Base-by-base conservation (phyloP, 495 filamentous ascomycete genomes). In the Trichoderma orchidacearum region DNA sequence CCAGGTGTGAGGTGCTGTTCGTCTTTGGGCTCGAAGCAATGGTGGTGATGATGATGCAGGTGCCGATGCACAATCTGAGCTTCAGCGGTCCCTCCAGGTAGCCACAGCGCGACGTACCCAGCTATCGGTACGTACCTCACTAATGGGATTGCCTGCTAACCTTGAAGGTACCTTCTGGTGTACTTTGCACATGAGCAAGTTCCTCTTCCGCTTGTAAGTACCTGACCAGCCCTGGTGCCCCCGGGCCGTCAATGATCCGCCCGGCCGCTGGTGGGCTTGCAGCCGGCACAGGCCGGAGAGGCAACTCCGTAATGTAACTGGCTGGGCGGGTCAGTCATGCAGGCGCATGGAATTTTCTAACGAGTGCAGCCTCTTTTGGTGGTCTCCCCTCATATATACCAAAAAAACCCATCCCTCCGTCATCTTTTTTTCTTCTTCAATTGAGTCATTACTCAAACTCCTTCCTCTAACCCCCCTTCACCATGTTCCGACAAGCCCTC, bases 401-500 rank as follows among this genome's bases (percentile, higher is more conserved):
- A n/a, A n/a, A n/a, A n/a, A n/a, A n/a, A n/a, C n/a, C n/a, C n/a
- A n/a, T n/a, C n/a, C n/a, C n/a, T n/a, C n/a, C n/a, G n/a, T n/a
- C 41, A 48, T 3, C 41, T 5, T 13, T 35, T 9, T n/a, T 13
- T 11, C n/a, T 13, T 11, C 21, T 23, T 23, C 41, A 27, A 48
- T 48, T 27, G 41, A 23, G 21, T 13, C 1, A 17, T 28, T 31
- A 4, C 28, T 11, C 27, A 31, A 5, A 30, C 8, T 17, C 31
- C 15, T 11, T 21, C 21, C 29, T 28, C 0, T 25, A 8, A 12
- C 5, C 17, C 12, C 15, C 31, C 5, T 28, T n/a, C 53, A 72
- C 29, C 55, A 77, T 77, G 74, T 65, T 77, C 61, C 70, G 69
- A 66, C 71, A 71, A 60, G 61, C 63, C 35, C 58, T 74, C 21